Evolutionary conservation across 495 filamentous ascomycete genomes (phyloP), one percentile per base, ranked within the genome.

Genomic region (Entonaema liquescens): DNA sequence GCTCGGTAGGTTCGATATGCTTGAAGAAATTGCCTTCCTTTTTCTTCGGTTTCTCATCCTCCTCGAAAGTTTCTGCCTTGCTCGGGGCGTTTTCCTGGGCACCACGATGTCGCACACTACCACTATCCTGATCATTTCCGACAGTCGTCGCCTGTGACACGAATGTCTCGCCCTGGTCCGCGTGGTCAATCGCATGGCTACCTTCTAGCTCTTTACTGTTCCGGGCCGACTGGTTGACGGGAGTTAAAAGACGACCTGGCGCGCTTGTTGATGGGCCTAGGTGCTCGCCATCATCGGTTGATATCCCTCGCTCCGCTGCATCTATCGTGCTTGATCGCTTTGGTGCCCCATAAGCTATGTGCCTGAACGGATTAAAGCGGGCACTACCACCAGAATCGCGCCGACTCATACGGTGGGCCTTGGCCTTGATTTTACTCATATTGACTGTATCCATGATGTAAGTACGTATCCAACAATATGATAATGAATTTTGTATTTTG

Each of bases 1-100:
- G 77, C 47, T 77, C 76, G 50, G 83, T 85, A 17, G 79, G 77
- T 52, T 81, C 79, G 17, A 79, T 44, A 59, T 81, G 78, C 61
- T 85, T 82, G 70, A 82, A 75, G 42, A 83, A 74, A 15, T 74
- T 65, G 50, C 65, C 77, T 35, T 83, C 80, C 58, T 80, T 60
- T 59, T 79, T 72, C 53, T 79, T 72, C 53, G 76, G 67, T 33
- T 79, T 71, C 25, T 76, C 74, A 47, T 80, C 70, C 65, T 74
- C 61, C 17, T 47, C 38, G 31, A 28, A 26, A 21, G 19, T 52
- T 62, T 53, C 64, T 2, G 50, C 15, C 11, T 68, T 60, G 15
- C 15, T 29, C 21, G 42, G 5, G 11, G 8, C 23, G 23, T 23
- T 53, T 5, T 65, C 70, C 40, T 57, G 49, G 12, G 60, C 26